phyloP scores from a whole-genome alignment of 805 yeast genomes.

The Ogataea naganishii region DNA sequence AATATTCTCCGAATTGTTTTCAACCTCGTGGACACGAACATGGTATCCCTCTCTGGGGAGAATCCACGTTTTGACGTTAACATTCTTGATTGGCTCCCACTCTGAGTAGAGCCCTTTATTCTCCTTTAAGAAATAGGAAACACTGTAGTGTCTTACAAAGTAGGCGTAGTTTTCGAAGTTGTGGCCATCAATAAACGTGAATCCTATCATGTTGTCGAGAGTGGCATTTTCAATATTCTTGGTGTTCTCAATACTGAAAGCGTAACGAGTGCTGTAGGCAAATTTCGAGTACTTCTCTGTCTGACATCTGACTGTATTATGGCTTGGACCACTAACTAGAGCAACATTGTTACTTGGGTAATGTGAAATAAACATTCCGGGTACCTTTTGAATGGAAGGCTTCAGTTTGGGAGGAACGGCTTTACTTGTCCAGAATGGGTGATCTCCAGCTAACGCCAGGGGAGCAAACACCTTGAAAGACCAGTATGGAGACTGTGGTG shows the following conservation, averaged over 20 bases:
- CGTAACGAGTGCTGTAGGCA: conserved; percentile 2
- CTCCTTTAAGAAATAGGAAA: not conserved
- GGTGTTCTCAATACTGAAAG: conserved; percentile 2
- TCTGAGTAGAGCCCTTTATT: conserved; percentile 1
- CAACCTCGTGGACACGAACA: conserved; percentile 1
- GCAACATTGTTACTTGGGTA: conserved; percentile 1
- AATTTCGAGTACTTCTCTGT: conserved; percentile 2
- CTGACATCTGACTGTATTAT: conserved; percentile 2
- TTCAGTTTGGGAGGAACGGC: not conserved
- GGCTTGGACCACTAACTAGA: conserved; percentile 2
- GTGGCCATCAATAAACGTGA: no score
- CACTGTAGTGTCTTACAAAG: conserved; percentile 1
- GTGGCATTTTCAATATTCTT: conserved; percentile 1
- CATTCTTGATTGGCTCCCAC: conserved; percentile 1
- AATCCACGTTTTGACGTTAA: conserved; percentile 2
- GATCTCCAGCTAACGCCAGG: conserved; percentile 1
- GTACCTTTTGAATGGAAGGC: not conserved
- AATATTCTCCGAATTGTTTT: not conserved
- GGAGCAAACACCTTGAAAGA: conserved; percentile 1
- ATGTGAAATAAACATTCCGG: conserved; percentile 2
- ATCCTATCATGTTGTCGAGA: conserved; percentile 1
- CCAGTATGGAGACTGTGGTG: conserved; percentile 3
- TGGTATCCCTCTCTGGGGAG: not conserved
- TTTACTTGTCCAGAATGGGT: conserved; percentile 1
- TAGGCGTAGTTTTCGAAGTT: not conserved